A percentile compares a stretch with the other conserved stretches of the same genome.
These are phyloP conservation scores for Magnusiomyces tetraspermus DNA, from an alignment of 1,139 yeast species.

Conservation along the genomic window DNA sequence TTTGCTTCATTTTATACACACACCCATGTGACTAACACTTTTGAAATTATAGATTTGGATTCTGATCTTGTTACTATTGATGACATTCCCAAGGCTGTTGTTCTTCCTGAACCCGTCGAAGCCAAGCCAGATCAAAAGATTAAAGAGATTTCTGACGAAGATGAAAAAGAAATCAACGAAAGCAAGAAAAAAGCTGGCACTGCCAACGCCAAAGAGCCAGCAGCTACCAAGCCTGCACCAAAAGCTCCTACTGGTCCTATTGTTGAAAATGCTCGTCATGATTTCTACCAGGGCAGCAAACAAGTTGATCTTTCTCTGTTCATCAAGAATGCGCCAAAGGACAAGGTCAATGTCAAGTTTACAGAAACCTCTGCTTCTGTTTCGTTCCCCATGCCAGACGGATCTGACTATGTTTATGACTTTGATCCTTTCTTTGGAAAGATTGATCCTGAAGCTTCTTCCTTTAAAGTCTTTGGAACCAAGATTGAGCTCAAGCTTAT, in stretches of 20 bases:
- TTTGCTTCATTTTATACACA: too few relatives aligned
- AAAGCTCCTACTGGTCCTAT: constrained; percentile 5
- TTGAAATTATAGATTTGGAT: constrained; percentile 11
- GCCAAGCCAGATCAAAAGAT: not conserved
- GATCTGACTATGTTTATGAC: constrained; percentile 17
- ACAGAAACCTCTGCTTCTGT: constrained; percentile 28
- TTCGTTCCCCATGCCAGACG: constrained; percentile 16
- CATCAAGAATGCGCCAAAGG: constrained; percentile 52
- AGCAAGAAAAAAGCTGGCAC: not conserved
- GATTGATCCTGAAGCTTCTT: constrained; percentile 42
- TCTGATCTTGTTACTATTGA: constrained; percentile 16
- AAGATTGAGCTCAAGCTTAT: constrained; percentile 58
- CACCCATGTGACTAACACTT: not conserved
- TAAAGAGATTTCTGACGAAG: not conserved
- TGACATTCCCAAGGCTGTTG: constrained; percentile 18
- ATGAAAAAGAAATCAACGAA: not conserved
- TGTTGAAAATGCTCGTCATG: constrained; percentile 45
- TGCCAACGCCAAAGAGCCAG: constrained; percentile 1
- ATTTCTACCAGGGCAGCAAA: constrained; percentile 66
- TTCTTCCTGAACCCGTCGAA: not conserved
- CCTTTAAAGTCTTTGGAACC: constrained; percentile 51
- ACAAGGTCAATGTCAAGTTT: constrained; percentile 36
- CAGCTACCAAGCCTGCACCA: constrained; percentile 1
- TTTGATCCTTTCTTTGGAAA: constrained; percentile 43
- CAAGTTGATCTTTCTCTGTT: constrained; percentile 61